Percentiles rank a stretch among this genome's conserved stretches.
Conservation (phyloP, 129 eudicot species). For the Flaveria linearis region DNA sequence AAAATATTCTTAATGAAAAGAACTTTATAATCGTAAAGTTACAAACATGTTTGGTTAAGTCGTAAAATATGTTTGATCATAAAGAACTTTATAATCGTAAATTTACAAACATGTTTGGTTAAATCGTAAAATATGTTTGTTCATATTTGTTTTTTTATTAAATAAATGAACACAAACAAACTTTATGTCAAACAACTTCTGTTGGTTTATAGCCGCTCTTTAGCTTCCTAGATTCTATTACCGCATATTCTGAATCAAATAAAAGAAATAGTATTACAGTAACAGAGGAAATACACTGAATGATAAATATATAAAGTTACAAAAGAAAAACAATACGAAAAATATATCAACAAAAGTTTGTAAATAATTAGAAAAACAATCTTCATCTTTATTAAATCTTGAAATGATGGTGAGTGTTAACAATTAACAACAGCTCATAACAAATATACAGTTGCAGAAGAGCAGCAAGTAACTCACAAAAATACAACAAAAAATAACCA, state of each 20-base stretch:
- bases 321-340: not conserved
- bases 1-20: too few species aligned
- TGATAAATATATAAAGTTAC: too few species aligned
- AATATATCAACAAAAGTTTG: not conserved
- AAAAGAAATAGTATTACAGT: not conserved
- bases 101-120: too few species aligned
- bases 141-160: not conserved
- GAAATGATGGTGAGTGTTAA: slow-evolving; percentile 37
- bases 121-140: too few species aligned
- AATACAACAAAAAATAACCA: slow-evolving; percentile 12
- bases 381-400: slow-evolving; percentile 39
- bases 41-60: too few species aligned
- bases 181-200: too few species aligned
- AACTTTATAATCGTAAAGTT: too few species aligned
- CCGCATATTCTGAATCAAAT: not conserved
- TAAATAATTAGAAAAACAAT: slow-evolving; percentile 12
- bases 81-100: too few species aligned
- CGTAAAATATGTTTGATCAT: too few species aligned
- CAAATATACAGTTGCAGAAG: slow-evolving; percentile 46
- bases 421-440: slow-evolving; percentile 41
- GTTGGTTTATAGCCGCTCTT: too few species aligned
- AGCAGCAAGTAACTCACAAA: slow-evolving; percentile 41
- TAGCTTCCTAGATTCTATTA: not conserved
- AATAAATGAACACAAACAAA: not conserved
- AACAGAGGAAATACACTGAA: not conserved